Evolutionary conservation across 2,329 filamentous ascomycete species (phyloP).

Genomic region (Aspergillus jensenii): DNA sequence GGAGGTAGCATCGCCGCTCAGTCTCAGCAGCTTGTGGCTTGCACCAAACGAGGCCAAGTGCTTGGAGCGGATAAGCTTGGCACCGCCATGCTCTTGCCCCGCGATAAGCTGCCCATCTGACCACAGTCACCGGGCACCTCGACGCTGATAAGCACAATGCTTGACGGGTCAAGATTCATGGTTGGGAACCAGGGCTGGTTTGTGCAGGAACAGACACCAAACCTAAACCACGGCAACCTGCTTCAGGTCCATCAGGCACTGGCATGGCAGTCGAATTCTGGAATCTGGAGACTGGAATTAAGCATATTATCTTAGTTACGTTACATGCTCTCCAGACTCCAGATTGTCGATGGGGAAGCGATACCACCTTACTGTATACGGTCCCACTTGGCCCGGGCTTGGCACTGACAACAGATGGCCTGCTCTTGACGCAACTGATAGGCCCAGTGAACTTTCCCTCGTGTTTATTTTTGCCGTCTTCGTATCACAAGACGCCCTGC

Average conservation of each 20-base stretch:
- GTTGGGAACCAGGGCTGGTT: not conserved
- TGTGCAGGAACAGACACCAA: not conserved
- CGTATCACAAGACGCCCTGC: too few relatives aligned
- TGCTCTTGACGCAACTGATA: too few relatives aligned
- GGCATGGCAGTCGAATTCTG: not conserved
- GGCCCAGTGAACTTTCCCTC: too few relatives aligned
- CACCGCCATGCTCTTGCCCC: not conserved
- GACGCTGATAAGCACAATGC: not conserved
- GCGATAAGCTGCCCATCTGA: not conserved
- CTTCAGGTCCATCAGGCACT: not conserved
- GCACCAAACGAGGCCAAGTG: not conserved
- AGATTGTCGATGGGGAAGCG: not conserved
- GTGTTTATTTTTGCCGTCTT: too few relatives aligned
- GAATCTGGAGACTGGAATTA: not conserved
- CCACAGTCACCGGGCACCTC: not conserved
- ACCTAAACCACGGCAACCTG: not conserved
- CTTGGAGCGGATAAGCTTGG: slow-evolving; percentile 8
- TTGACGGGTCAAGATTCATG: not conserved
- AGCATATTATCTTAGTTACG: not conserved
- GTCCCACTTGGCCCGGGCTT: slow-evolving; percentile 5
- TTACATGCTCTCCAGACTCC: not conserved
- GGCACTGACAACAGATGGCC: not conserved
- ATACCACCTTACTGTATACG: not conserved
- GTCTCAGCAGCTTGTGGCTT: not conserved
- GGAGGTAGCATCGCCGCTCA: not conserved